Conservation (phyloP, 1,284 basidiomycete genomes). For the Sphaerobolus stellatus region DNA sequence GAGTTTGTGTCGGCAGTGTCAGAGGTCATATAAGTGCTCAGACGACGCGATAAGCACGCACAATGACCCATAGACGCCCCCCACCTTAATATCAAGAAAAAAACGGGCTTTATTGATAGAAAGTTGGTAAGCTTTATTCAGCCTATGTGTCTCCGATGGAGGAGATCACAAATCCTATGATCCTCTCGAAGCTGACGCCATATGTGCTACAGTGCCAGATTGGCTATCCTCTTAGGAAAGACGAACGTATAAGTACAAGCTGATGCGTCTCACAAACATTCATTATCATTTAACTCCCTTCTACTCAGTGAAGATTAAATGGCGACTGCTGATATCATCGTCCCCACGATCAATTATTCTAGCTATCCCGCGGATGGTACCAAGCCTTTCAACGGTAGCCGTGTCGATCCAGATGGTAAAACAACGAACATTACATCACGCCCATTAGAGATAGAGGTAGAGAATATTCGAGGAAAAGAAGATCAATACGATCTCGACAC, state of each 20-base stretch:
- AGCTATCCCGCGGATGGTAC: background rate
- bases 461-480: background rate
- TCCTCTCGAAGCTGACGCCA: background rate
- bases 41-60: no score
- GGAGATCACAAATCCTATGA: background rate
- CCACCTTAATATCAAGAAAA: no score
- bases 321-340: background rate
- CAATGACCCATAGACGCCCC: no score
- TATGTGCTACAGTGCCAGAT: background rate
- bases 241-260: background rate
- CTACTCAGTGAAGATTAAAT: no score
- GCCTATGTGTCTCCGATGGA: background rate
- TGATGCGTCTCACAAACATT: background rate
- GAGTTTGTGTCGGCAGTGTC: no score
- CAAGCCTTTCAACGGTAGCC: background rate
- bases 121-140: no score
- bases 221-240: background rate
- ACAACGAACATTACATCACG: background rate
- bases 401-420: background rate
- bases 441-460: background rate
- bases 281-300: background rate
- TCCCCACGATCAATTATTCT: background rate
- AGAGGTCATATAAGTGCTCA: no score
- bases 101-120: no score
- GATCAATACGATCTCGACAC: constrained; percentile 14